These are phyloP conservation scores for Aureobasidium zeae DNA, from an alignment of 2,329 filamentous ascomycete genomes.

Conservation along the genomic window DNA sequence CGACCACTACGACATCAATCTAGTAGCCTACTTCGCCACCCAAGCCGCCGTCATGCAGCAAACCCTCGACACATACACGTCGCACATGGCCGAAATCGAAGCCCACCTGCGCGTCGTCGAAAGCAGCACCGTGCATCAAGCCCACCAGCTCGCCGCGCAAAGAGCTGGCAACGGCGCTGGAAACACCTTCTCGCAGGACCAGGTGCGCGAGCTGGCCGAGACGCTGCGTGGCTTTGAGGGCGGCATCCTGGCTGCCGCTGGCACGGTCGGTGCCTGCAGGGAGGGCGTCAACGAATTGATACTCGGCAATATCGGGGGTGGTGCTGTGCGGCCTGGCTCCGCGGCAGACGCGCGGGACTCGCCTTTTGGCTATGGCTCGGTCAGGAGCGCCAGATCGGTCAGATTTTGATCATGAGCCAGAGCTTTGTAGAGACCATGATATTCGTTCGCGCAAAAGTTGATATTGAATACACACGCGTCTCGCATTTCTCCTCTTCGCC, in stretches of 20 bases:
- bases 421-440: too few species aligned
- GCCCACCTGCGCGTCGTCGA: conserved; percentile 42
- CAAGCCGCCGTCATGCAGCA: conserved; percentile 33
- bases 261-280: conserved; percentile 38
- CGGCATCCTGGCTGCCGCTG: conserved; percentile 41
- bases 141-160: conserved; percentile 32
- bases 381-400: too few species aligned
- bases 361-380: too few species aligned
- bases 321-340: too few species aligned
- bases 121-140: conserved; percentile 34
- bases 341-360: too few species aligned
- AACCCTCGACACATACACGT: conserved; percentile 33
- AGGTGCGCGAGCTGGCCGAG: conserved; percentile 36
- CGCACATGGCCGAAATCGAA: conserved; percentile 40
- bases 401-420: too few species aligned
- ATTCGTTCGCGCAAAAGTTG: too few species aligned
- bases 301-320: conserved; percentile 20
- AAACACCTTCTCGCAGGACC: conserved; percentile 30
- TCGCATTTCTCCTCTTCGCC: too few species aligned
- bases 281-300: conserved; percentile 39
- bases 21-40: conserved; percentile 39
- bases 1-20: conserved; percentile 35
- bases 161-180: conserved; percentile 22
- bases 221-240: conserved; percentile 41
- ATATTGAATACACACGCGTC: too few species aligned